Evolutionary conservation across 1,139 yeast genomes (phyloP), one percentile per base, ranked within the genome.

Genomic region (Sugiyamaella neomexicana): DNA sequence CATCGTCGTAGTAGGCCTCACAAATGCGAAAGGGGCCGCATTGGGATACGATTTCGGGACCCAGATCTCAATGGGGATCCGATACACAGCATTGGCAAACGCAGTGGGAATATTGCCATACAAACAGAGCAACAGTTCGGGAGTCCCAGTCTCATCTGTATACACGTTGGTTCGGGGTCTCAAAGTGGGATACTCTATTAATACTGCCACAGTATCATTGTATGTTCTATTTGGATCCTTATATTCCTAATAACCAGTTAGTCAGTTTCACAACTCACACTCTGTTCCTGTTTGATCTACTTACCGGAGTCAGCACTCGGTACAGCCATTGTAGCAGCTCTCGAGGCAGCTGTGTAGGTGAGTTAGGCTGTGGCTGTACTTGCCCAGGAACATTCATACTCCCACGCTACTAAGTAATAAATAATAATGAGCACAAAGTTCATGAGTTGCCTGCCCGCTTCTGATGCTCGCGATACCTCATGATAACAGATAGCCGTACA

Each of bases 51-150:
- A 73, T 38, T 77, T 76, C 0, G 96, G 96, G 1, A 91, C 66
- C 96, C 96, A 90, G 2, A 90, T 71, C 56, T 83, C 82, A 10
- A 88, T 67, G 0, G 91, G 90, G n/a, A 83, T 76, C 20, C 73
- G 67, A 52, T 74, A 72, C 0, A 66, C 64, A 5, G 67, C 63
- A 58, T 68, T 61, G 13, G 65, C 64, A 37, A 72, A 69, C 6
- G 55, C 46, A 0, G 73, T 66, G 0, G 79, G 76, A 2, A 84
- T 62, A 1, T 78, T 74, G 0, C 96, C 96, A 62, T 77, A 78
- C 1, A 90, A 61, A 58, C 86, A 84, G 13, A 89, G 72, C 50
- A 89, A 72, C 27, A 90, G 74, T 34, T 77, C 75, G 1, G 87
- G 75, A 10, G 68, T 69, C 1, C 97, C 97, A 1, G 74, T 63